Evolutionary conservation across 2,329 filamentous ascomycete species (phyloP).

Genomic region (Pochonia chlamydosporia): DNA sequence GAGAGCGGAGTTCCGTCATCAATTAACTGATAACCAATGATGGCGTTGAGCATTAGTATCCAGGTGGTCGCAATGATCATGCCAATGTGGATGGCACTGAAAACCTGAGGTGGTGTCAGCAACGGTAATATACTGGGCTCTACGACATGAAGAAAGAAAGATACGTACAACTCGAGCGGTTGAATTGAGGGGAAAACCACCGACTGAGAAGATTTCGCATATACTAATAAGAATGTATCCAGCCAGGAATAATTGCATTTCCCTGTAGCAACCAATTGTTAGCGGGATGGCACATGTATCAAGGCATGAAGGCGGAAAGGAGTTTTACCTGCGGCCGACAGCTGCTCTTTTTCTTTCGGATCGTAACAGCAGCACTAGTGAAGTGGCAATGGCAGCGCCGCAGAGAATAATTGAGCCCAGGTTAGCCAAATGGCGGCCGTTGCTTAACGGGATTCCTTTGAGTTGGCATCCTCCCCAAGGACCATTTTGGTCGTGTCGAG

Average conservation of each 20-base stretch:
- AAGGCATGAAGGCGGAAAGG: neutral
- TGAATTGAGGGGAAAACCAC: constrained; percentile 71
- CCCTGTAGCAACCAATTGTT: constrained; percentile 46
- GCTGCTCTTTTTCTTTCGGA: constrained; percentile 90
- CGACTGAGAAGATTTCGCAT: constrained; percentile 94
- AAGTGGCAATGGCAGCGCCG: constrained; percentile 66
- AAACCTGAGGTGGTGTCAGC: constrained; percentile 51
- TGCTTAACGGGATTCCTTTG: constrained; percentile 65
- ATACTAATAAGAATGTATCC: constrained; percentile 84
- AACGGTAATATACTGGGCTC: neutral
- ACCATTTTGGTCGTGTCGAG: constrained; percentile 51
- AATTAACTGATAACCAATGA: constrained; percentile 88
- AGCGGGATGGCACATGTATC: neutral
- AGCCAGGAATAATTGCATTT: constrained; percentile 91
- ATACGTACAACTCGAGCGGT: constrained; percentile 64
- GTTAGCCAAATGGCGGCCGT: constrained; percentile 67
- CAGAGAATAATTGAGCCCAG: constrained; percentile 86
- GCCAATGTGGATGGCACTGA: constrained; percentile 85
- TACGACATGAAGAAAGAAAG: neutral
- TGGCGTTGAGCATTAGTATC: constrained; percentile 85
- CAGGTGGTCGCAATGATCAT: constrained; percentile 83
- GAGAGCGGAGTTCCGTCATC: constrained; percentile 90
- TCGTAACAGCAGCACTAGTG: constrained; percentile 64
- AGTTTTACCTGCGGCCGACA: constrained; percentile 74
- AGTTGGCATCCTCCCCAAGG: constrained; percentile 67